Conservation (phyloP, 768 basidiomycete genomes). For the Phanerodontia chrysosporium region DNA sequence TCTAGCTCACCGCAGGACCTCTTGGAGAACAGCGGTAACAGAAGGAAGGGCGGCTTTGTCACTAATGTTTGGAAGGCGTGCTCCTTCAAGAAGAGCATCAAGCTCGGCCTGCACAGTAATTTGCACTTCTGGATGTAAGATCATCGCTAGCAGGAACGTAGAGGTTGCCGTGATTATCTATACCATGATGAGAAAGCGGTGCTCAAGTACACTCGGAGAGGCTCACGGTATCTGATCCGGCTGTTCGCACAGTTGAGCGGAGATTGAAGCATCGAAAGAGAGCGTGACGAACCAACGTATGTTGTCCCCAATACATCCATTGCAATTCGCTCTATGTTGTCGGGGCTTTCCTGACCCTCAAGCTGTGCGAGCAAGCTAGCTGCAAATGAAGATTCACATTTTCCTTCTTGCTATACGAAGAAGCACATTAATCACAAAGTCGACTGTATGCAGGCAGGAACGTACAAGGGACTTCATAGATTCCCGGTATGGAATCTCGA, state of each 20-base stretch:
- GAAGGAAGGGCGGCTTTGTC: conserved; percentile 15
- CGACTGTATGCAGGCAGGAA: no score
- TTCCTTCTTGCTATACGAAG: not conserved
- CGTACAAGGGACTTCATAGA: conserved; percentile 11
- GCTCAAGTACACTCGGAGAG: not conserved
- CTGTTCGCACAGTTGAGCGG: not conserved
- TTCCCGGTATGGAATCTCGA: conserved; percentile 6
- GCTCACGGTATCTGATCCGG: not conserved
- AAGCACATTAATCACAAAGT: no score
- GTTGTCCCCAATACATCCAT: not conserved
- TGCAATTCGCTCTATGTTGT: no score
- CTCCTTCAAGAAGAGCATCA: conserved; percentile 20
- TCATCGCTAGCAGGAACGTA: conserved; percentile 23
- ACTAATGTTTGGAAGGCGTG: conserved; percentile 22
- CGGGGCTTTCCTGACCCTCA: not conserved
- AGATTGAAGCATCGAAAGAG: not conserved
- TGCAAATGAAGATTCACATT: not conserved
- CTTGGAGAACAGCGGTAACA: conserved; percentile 18
- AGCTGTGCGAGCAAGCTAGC: not conserved
- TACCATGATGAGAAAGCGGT: no score
- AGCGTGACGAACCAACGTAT: no score
- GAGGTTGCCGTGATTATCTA: no score
- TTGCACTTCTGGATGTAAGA: conserved; percentile 16
- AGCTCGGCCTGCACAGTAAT: conserved; percentile 17
- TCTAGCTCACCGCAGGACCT: conserved; percentile 20